A percentile compares a stretch with the other conserved stretches of the same genome.
Evolutionary conservation across 139 green algal species (phyloP).

Genomic region (Micractinium sp.): DNA sequence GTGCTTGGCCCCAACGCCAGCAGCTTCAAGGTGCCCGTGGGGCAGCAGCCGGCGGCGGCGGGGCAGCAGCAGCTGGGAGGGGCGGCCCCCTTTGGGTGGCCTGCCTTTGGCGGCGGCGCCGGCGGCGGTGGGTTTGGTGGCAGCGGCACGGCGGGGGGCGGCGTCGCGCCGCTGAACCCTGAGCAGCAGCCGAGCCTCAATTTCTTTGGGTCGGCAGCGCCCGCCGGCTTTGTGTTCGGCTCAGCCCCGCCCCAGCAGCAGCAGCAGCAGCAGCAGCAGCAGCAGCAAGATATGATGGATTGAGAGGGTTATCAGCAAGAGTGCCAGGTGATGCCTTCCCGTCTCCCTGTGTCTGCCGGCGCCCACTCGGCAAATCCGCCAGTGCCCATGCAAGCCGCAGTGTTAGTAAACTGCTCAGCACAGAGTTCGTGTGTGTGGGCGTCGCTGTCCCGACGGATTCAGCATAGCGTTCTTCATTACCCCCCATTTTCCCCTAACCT

Average conservation of each 20-base stretch:
- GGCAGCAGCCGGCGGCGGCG: not conserved
- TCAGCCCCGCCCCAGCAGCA: not conserved
- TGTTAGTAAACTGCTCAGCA: too few species aligned
- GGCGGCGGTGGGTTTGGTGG: not conserved
- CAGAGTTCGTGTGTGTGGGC: too few species aligned
- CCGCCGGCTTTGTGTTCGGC: conserved; percentile 23
- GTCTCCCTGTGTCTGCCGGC: too few species aligned
- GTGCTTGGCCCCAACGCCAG: conserved; percentile 62
- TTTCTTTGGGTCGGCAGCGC: not conserved
- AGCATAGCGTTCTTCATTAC: too few species aligned
- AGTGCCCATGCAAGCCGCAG: too few species aligned
- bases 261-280: conserved; percentile 11
- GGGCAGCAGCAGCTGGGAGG: not conserved
- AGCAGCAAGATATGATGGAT: conserved; percentile 16
- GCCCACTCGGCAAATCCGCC: too few species aligned
- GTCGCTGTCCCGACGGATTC: too few species aligned
- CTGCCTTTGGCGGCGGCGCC: not conserved
- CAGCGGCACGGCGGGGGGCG: not conserved
- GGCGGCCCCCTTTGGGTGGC: too few species aligned
- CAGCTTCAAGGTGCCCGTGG: conserved; percentile 26
- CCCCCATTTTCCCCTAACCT: too few species aligned
- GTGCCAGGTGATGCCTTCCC: not conserved
- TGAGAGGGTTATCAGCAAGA: not conserved
- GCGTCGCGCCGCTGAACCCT: not conserved
- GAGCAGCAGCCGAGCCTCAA: not conserved